Evolutionary conservation across 257 asterid genomes (phyloP).

Genomic region (Verbena officinalis): DNA sequence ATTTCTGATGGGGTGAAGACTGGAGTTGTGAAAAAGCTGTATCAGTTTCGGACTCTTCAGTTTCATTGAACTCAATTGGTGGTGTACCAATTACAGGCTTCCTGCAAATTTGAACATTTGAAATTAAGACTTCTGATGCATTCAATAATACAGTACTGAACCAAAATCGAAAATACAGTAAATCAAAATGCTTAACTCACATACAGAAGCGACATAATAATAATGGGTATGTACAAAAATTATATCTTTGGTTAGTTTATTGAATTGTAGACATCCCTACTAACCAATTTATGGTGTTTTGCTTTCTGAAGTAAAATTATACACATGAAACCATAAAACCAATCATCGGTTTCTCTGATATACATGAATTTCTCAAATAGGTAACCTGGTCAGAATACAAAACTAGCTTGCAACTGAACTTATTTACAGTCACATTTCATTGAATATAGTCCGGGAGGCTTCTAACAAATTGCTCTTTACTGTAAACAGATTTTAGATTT

Average conservation of each 20-base stretch:
- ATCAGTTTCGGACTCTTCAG: constrained; percentile 51
- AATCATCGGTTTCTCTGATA: background rate
- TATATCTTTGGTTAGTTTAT: too few species aligned
- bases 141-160: too few species aligned
- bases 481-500: background rate
- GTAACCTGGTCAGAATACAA: background rate
- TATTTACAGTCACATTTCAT: background rate
- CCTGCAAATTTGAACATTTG: constrained; percentile 39
- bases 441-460: background rate
- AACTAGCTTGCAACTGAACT: background rate
- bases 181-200: too few species aligned
- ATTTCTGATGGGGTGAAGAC: constrained; percentile 29
- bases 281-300: background rate
- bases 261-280: too few species aligned
- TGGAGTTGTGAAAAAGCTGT: constrained; percentile 45
- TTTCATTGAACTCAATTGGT: constrained; percentile 39
- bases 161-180: too few species aligned
- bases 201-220: too few species aligned
- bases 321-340: background rate
- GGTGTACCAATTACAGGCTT: constrained; percentile 38
- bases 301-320: too few species aligned
- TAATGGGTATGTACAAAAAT: too few species aligned
- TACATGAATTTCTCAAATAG: too few species aligned
- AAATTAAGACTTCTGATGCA: background rate
- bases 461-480: background rate